These are phyloP conservation scores for Quercus alba DNA, from an alignment of 306 rosid genomes.

Conservation along the genomic window DNA sequence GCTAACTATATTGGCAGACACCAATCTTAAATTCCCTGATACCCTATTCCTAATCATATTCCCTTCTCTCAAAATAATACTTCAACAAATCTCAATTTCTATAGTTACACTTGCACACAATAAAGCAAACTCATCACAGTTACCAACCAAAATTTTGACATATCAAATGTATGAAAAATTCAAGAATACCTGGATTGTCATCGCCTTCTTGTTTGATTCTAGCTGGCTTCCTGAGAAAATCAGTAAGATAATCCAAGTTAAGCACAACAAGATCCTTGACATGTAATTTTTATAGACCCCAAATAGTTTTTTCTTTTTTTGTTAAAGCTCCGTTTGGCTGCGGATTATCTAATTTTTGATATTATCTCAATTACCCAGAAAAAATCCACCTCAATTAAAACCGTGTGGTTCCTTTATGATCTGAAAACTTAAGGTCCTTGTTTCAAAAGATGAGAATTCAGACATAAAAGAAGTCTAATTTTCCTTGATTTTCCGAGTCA, in stretches of 20 bases:
- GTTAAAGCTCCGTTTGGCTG: too few species aligned
- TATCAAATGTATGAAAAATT: neutral
- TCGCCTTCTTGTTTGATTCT: constrained; percentile 72
- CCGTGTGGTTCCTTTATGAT: neutral
- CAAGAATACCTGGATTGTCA: constrained; percentile 65
- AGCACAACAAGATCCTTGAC: constrained; percentile 5
- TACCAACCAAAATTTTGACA: neutral
- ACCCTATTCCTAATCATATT: neutral
- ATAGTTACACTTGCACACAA: neutral
- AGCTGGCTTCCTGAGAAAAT: constrained; percentile 66
- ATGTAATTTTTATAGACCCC: neutral
- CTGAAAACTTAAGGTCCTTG: neutral
- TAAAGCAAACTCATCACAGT: neutral
- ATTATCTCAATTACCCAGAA: neutral
- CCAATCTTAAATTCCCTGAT: neutral
- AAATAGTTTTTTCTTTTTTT: neutral
- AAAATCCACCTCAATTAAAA: neutral
- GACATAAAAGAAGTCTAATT: neutral
- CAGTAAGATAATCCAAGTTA: constrained; percentile 3
- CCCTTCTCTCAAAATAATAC: neutral
- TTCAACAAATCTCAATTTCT: neutral
- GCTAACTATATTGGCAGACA: neutral
- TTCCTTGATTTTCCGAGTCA: neutral
- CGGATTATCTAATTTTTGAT: neutral
- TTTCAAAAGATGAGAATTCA: neutral